Conservation (phyloP, 352 stramenopile species). For the Globisporangium paddicum region DNA sequence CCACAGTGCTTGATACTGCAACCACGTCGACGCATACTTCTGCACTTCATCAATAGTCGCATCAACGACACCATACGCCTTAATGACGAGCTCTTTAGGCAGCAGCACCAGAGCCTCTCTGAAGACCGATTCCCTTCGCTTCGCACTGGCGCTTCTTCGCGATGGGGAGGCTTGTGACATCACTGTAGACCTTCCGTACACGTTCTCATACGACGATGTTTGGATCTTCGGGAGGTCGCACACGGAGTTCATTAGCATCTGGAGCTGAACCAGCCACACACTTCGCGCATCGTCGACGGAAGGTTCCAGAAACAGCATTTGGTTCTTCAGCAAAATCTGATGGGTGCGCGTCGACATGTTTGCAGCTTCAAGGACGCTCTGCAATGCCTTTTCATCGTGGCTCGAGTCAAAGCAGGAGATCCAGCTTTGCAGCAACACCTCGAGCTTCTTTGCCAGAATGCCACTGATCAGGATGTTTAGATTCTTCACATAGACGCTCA, state of each 20-base stretch:
- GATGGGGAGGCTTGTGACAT: conserved; percentile 54
- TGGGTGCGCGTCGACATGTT: conserved; percentile 57
- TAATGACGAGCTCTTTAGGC: conserved; percentile 56
- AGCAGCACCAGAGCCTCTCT: conserved; percentile 63
- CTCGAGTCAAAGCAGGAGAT: conserved; percentile 57
- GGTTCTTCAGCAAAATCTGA: conserved; percentile 96
- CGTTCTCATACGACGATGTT: conserved; percentile 83
- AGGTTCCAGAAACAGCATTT: conserved; percentile 95
- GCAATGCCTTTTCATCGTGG: conserved; percentile 56
- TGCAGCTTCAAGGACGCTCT: conserved; percentile 37
- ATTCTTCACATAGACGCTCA: conserved; percentile 90
- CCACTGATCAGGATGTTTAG: conserved; percentile 86
- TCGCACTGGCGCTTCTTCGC: conserved; percentile 49
- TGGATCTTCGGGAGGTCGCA: conserved; percentile 91
- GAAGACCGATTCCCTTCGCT: conserved; percentile 64
- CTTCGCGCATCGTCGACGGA: conserved; percentile 91
- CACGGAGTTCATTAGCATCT: conserved; percentile 92
- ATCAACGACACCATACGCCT: conserved; percentile 77
- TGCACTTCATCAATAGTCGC: conserved; percentile 79
- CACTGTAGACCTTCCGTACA: conserved; percentile 69
- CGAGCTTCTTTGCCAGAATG: conserved; percentile 82
- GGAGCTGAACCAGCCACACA: conserved; percentile 88
- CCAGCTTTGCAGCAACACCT: conserved; percentile 60
- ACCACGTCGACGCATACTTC: conserved; percentile 94
- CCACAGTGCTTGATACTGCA: conserved; percentile 99